Base-by-base conservation (phyloP, 1,284 basidiomycete genomes). In the Paramarasmius palmivorus region DNA sequence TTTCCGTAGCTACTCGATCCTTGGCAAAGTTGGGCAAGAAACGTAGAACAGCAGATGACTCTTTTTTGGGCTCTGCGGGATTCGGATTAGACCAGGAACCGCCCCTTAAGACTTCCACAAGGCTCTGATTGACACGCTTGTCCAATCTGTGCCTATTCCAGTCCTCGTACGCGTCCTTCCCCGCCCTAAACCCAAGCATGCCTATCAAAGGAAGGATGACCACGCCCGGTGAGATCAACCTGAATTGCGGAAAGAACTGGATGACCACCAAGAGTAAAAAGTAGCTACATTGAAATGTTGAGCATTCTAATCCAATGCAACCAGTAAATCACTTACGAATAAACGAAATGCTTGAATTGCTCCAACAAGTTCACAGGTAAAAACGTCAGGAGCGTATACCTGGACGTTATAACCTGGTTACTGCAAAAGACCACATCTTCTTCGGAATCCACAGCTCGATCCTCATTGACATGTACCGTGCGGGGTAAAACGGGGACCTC, bases 121-220 rank as follows among this genome's bases (percentile, higher is more conserved):
- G 70, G 20, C 86, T 83, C 61, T 91, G 84, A 69, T 99, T 99
- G 61, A 98, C 89, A 49, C 73, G 74, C 25, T 87, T 83, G 73
- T 99, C 97, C 0, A 93, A 92, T 73, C 98, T 93, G 69, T 99
- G 97, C 4, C 97, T 88, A 71, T 98, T 97, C 63, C 95, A 75
- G 68, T 99, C 97, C 71, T 99, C 97, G 71, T 98, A 99, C 0
- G 84, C 96, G 73, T 99, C 97, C 74, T 99, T 99, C 61, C 88
- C 61, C 0, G 86, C 95, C 1, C 95, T 97, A 62, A 99, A 90
- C 26, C 76, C 78, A 38, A 99, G 75, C 34, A 99, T 92, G 65
- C 92, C 84, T 61, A 98, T 72, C 19, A 99, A 80, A 0, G 97
- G 97, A 3, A 99, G 76, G 61, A 98, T 86, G 59, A 97, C 95